Evolutionary conservation across 345 rosid species (phyloP), one percentile per base, ranked within the genome.

Genomic region (Triadica sebifera): DNA sequence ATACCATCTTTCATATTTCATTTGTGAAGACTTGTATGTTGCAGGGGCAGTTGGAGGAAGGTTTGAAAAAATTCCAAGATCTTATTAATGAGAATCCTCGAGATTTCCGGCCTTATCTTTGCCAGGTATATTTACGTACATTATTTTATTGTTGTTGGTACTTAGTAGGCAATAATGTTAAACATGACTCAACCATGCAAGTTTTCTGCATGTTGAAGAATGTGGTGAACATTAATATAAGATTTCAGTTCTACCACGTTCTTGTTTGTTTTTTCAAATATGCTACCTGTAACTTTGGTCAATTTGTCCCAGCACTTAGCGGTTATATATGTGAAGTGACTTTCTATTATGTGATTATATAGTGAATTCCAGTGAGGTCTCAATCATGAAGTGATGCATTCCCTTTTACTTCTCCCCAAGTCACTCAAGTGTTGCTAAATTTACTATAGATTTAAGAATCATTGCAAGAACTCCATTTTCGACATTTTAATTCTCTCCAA

Each of bases 61-160:
- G 85, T 52, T 75, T 92, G 78, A 88, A 87, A 84, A 76, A 89
- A 77, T 92, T 91, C 80, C 90, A 89, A 78, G 87, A 83, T 67
- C 84, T 94, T 77, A 82, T 91, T 25, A 74, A 84, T 43, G 95
- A 92, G 41, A 84, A 94, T 80, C 98, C 97, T 79, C 86, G 89
- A 79, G 98, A 94, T 85, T 92, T 94, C 34, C 88, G 98, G 77
- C 97, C 97, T 45, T 94, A 92, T 81, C 98, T 94, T 79, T 94
- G 97, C 82, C 97, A 89, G 91, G 98, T 89, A 72, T 57, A 39
- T 74, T 80, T 19, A 3, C 39, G 47, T 56, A 11, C 10, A 34
- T 60, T 56, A 10, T 50, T n/a, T 67, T 59, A 55, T 24, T 19
- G 20, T 73, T 29, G 46, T n/a, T 63, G 5, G 10, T 43, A 6